Evolutionary conservation across 306 rosid species (phyloP), one percentile per base, ranked within the genome.

Genomic region (Dalbergia cultrata): DNA sequence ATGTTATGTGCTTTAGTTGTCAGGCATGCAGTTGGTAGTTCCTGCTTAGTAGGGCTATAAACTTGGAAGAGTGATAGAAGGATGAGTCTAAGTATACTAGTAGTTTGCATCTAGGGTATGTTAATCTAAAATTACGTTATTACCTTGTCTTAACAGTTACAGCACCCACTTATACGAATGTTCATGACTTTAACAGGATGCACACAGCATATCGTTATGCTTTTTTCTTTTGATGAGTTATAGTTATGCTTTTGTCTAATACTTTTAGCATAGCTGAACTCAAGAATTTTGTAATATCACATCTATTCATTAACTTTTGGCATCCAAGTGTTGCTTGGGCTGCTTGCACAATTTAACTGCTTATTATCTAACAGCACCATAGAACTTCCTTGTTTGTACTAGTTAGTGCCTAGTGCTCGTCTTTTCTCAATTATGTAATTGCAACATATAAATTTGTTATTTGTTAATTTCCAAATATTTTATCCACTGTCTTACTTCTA

Each of bases 1-100:
- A 62, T 75, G 62, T 63, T 66, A 39, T 76, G 35, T 50, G 65
- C 39, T 76, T 64, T 50, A 34, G 22, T 11, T 35, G 35, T 76
- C 16, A 5, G 21, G 59, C 41, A 52, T 35, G 52, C 80, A 63
- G 35, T 57, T 39, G 16, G 34, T 33, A 76, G 63, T 35, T 63
- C 49, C 21, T 76, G 19, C 72, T 44, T 34, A 26, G 62, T 61
- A 75, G 71, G 54, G 17, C 45, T 61, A 53, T 62, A 47, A 75
- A 45, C 63, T 49, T 76, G 50, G 62, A 66, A 17, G 19, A 49
- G 52, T 12, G 34, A 63, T 7, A 13, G 13, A 63, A 62, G 76
- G 49, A 43, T 43, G 9, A 10, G 33, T 72, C 65, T 72, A 54
- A 35, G 54, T 9, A 70, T 22, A 74, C 59, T 35, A 59, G n/a